These are phyloP conservation scores for Talaromyces verruculosus DNA, from an alignment of 2,329 filamentous ascomycete species.

Conservation along the genomic window DNA sequence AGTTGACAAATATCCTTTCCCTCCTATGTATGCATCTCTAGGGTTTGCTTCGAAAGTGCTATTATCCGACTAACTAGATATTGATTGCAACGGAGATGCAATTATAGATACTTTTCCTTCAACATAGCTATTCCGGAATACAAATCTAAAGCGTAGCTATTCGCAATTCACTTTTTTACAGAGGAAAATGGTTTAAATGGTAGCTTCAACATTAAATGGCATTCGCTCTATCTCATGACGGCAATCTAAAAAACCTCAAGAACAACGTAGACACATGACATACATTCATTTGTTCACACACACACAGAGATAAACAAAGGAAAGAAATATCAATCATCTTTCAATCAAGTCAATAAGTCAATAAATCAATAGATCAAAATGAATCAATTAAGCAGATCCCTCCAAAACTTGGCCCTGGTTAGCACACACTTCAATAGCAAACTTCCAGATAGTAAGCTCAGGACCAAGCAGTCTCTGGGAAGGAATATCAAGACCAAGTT, in stretches of 20 bases:
- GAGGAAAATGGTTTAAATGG: neutral
- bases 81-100: neutral
- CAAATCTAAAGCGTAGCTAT: too few species aligned
- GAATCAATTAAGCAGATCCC: neutral
- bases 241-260: neutral
- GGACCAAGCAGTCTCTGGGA: constrained; percentile 20
- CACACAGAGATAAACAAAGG: constrained; percentile 5
- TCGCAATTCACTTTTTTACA: neutral
- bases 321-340: neutral
- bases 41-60: neutral
- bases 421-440: constrained; percentile 8
- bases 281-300: neutral
- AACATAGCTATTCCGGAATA: neutral
- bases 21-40: neutral
- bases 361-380: neutral
- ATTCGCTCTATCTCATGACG: constrained; percentile 1
- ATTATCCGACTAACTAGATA: neutral
- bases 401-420: constrained; percentile 8
- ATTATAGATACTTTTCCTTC: neutral
- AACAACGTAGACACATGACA: neutral
- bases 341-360: neutral
- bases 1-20: neutral
- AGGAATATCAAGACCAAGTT: constrained; percentile 25
- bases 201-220: neutral
- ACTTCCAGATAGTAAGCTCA: constrained; percentile 13